Evolutionary conservation across 2,329 filamentous ascomycete species (phyloP), one percentile per base, ranked within the genome.

Genomic region (Metarhizium brunneum): DNA sequence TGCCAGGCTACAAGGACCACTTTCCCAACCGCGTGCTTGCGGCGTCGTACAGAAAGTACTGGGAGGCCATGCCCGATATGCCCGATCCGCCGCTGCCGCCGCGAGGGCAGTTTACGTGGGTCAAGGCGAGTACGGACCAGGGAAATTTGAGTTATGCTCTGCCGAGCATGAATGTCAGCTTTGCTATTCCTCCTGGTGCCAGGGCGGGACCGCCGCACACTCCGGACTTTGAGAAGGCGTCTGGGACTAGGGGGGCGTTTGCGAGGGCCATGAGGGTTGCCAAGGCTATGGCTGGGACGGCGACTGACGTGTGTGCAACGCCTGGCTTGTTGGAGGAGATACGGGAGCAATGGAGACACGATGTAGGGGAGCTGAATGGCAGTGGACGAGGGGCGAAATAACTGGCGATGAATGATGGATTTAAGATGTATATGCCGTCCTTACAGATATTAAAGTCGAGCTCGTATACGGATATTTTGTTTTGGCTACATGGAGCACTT

Each of bases 101-200:
- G 59, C 65, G 69, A 0, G 58, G 58, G n/a, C 74, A 71, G 61
- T 30, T 45, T 6, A 58, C 57, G 0, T 51, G 43, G 51, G 54
- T 58, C 32, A 54, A 54, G 52, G 80, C 81, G 4, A 81, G 78
- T 59, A 83, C 80, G 0, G 82, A 85, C 62, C 80, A 83, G 66
- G 82, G 82, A 0, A 75, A 85, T 58, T 66, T 84, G 54, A 82
- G 77, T 59, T 77, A 84, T 61, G 77, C 72, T 1, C 74, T 83
- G 70, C 82, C 81, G 43, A 80, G 76, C 54, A 64, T 85, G 42
- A 78, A 73, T 55, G 69, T 73, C 1, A 75, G 75, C 6, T 84
- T 83, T 61, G 70, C 71, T 30, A 81, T 83, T 56, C 69, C 68
- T 16, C 73, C 78, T 2, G 73, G 59, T 1, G 50, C 56, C 6